Evolutionary conservation across 345 rosid genomes (phyloP).

Genomic region (Aquilaria sinensis): DNA sequence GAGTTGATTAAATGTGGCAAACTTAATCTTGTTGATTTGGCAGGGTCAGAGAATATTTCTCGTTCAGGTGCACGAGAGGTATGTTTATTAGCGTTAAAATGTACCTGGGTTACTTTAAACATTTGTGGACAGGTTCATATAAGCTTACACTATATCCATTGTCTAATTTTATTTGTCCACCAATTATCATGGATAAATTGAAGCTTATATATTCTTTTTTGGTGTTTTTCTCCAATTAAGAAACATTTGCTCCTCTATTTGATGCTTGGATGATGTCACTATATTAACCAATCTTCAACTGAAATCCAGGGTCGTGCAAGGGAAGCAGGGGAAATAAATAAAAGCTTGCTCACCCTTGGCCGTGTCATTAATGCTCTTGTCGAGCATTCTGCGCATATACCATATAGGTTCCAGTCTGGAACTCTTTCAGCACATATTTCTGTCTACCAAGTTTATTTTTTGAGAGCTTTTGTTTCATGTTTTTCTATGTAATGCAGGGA

Average conservation of each 20-base stretch:
- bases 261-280: neutral
- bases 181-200: too few relatives aligned
- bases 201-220: too few relatives aligned
- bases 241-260: neutral
- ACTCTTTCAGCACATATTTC: neutral
- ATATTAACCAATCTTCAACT: conserved; percentile 9
- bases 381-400: conserved; percentile 94
- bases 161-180: too few relatives aligned
- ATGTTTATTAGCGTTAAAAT: conserved; percentile 1
- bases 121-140: too few relatives aligned
- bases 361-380: conserved; percentile 97
- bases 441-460: conserved; percentile 1
- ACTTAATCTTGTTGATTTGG: conserved; percentile 97
- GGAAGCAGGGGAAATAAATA: conserved; percentile 98
- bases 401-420: conserved; percentile 54
- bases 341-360: conserved; percentile 92
- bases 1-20: conserved; percentile 93
- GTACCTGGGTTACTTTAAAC: neutral
- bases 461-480: neutral
- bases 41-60: conserved; percentile 92
- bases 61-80: conserved; percentile 90
- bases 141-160: too few relatives aligned
- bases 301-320: conserved; percentile 76
- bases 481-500: conserved; percentile 45
- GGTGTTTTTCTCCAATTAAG: neutral